Evolutionary conservation across 163 green algal species (phyloP).

Genomic region (Chlamydomonas reinhardtii): DNA sequence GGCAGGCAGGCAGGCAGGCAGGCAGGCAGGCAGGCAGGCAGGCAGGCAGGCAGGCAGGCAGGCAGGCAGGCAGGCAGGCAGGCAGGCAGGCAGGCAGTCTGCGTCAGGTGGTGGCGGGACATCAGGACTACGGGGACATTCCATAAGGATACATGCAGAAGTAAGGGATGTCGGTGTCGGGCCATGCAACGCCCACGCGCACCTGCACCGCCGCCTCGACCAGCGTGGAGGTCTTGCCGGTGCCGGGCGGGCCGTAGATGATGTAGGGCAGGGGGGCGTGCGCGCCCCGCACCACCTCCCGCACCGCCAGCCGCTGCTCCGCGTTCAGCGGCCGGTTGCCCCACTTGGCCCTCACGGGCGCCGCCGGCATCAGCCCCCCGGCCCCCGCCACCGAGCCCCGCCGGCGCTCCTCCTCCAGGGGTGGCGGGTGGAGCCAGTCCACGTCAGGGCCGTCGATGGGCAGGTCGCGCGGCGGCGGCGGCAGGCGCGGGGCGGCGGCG

Average conservation of each 20-base stretch:
- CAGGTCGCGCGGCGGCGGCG: neutral
- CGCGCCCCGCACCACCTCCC: conserved; percentile 44
- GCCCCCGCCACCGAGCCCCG: neutral
- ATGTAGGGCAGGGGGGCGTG: conserved; percentile 57
- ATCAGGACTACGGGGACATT: too few relatives aligned
- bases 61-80: too few relatives aligned
- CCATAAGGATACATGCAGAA: too few relatives aligned
- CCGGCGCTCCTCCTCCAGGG: neutral
- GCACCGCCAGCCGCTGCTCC: conserved; percentile 61
- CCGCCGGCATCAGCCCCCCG: neutral
- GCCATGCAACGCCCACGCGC: neutral
- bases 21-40: neutral
- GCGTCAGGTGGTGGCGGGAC: too few relatives aligned
- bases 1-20: neutral
- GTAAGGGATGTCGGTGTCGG: too few relatives aligned
- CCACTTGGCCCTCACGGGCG: neutral
- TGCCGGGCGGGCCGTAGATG: conserved; percentile 66
- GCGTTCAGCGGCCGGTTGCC: conserved; percentile 49
- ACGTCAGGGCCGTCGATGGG: neutral
- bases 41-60: too few relatives aligned
- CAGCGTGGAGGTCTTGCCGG: conserved; percentile 63
- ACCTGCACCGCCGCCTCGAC: conserved; percentile 63
- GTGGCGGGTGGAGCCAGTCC: neutral
- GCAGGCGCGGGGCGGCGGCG: neutral
- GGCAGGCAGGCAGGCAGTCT: too few relatives aligned